Evolutionary conservation across 2,329 filamentous ascomycete genomes (phyloP), one percentile per base, ranked within the genome.

Genomic region (Pseudogymnoascus sp.): DNA sequence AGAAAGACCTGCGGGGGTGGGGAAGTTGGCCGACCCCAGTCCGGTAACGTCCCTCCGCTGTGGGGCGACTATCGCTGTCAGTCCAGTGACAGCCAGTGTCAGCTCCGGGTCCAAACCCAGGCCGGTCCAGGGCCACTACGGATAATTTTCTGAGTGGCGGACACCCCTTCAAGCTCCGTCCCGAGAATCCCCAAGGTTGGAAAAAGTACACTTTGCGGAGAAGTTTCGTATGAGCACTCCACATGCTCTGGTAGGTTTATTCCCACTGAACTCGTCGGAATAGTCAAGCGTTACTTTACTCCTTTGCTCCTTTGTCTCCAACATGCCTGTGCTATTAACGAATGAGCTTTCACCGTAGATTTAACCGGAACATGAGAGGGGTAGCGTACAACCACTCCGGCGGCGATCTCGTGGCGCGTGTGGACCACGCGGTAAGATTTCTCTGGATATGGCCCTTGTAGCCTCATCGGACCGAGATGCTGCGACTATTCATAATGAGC

Each of bases 1-100:
- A 56, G n/a, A 56, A 56, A 34, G n/a, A 56, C 49, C 49, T 56
- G 49, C 49, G 49, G 49, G 49, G 49, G 49, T 56, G 49, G 49
- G 49, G 49, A 34, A 56, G 28, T 56, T 56, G 49, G 49, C 49
- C 49, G 28, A 34, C 49, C 49, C 49, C 49, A 56, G 49, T 18
- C 49, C 49, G 28, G 28, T 8, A 31, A n/a, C 9, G 16, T 12
- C 49, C 2, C 49, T 56, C 49, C 49, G 49, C 49, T 12, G 49
- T 56, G 49, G 49, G 49, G 49, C 28, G 16, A 3, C 49, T 14
- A 56, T 56, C 49, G 34, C 5, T 46, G 42, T 25, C 42, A 46
- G 42, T 46, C 42, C 42, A 56, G n/a, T 56, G 28, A 3, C 49
- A 34, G 28, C 49, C n/a, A 34, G 5, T 34, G n/a, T 5, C 25